These are phyloP conservation scores for Hemerocallis citrina DNA, from an alignment of 106 monocot species.

Conservation along the genomic window DNA sequence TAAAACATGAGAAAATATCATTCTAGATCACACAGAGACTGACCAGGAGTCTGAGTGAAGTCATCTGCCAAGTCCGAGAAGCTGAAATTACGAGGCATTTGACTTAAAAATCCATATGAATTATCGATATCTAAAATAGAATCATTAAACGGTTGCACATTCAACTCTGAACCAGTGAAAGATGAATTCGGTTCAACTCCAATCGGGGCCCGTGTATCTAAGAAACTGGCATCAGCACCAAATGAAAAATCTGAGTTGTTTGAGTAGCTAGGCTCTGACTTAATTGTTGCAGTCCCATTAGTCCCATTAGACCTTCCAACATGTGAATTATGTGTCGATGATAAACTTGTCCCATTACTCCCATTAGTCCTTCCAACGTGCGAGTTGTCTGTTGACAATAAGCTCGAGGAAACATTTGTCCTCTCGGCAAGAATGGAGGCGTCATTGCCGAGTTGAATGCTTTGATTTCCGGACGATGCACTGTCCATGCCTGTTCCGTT, in stretches of 20 bases:
- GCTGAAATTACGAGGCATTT: constrained; percentile 84
- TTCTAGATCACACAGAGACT: too few relatives aligned
- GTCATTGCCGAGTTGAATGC: constrained; percentile 24
- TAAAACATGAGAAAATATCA: too few relatives aligned
- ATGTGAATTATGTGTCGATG: constrained; percentile 36
- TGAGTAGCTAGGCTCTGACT: constrained; percentile 58
- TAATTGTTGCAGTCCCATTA: constrained; percentile 41
- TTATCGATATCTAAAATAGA: constrained; percentile 61
- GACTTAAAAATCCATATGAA: constrained; percentile 70
- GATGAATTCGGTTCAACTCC: constrained; percentile 64
- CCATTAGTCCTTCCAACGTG: constrained; percentile 21
- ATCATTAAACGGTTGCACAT: constrained; percentile 44
- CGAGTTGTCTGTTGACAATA: constrained; percentile 39
- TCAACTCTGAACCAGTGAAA: constrained; percentile 54
- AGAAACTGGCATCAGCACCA: constrained; percentile 34
- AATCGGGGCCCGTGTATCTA: constrained; percentile 43
- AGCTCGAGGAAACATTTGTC: constrained; percentile 36
- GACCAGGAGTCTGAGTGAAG: constrained; percentile 69
- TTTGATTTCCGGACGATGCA: constrained; percentile 35
- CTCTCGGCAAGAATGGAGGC: constrained; percentile 23
- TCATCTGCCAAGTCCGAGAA: constrained; percentile 91
- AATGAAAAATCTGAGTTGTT: constrained; percentile 58
- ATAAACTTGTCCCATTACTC: constrained; percentile 29
- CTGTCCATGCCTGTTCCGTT: too few relatives aligned
- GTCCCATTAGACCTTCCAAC: too few relatives aligned